Evolutionary conservation across 805 yeast genomes (phyloP), one percentile per base, ranked within the genome.

Genomic region (Kazachstania viticola): DNA sequence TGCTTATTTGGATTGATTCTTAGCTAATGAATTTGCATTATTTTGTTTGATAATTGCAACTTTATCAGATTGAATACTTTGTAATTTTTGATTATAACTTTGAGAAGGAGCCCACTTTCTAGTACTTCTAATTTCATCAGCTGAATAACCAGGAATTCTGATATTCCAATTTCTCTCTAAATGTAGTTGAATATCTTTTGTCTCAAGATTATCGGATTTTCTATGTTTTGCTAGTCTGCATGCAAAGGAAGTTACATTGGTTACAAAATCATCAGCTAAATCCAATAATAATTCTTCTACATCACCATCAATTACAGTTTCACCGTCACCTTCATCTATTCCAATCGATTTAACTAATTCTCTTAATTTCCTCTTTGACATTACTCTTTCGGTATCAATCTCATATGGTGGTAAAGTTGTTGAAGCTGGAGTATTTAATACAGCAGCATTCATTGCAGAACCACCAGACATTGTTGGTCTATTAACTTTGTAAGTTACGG

Each of bases 141-240:
- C 75, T 9, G 93, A 72, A 56, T 75, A 85, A 4, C 97, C 98
- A 0, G 98, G 97, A 19, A 88, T 72, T 44, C 93, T 73, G 34
- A 91, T 83, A 55, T 88, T 87, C 96, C 95, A 88, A 56, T 87
- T 85, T 46, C 81, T 72, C 47, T 85, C 95, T 45, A 91, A 64
- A 54, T 91, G 95, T 35, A 91, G 58, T 55, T 91, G 97, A 31
- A 93, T 71, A 54, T 91, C 99, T 45, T 75, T 75, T 12, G 81
- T 83, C 42, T 88, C 97, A 17, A 91, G 63, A 23, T 79, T 71
- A 38, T 88, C 95, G 5, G 83, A 73, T 49, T 82, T 84, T 45
- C 99, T 70, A 51, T 88, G 96, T 54, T 91, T 91, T 15, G 99
- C 97, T 42, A 91, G 65, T 33, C 93, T 71, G 52, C 97, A 88